Percentiles rank a stretch among this genome's conserved stretches.
Evolutionary conservation across 345 rosid species (phyloP).

Genomic region (Brassica rapa): DNA sequence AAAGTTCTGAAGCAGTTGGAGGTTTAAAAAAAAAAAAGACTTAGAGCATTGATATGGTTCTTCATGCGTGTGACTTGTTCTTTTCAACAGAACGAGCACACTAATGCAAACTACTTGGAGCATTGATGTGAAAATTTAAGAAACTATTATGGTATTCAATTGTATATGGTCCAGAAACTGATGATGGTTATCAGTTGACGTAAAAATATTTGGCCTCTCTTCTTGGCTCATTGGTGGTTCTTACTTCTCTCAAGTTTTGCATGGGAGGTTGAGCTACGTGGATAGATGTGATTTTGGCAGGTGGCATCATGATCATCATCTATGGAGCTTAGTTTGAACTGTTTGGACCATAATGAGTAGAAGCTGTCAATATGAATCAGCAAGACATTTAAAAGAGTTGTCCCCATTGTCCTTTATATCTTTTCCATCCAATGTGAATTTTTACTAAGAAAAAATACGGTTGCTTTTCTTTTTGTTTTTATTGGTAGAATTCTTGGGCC

Average conservation of each 20-base stretch:
- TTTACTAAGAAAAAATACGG: neutral
- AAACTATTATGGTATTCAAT: neutral
- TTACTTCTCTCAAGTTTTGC: neutral
- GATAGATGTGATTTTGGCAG: constrained; percentile 21
- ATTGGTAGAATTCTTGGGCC: constrained; percentile 24
- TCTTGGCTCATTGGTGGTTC: constrained; percentile 16
- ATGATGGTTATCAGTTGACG: neutral
- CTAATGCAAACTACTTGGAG: constrained; percentile 19
- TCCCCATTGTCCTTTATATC: constrained; percentile 41
- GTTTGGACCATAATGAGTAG: constrained; percentile 37
- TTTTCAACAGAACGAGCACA: neutral
- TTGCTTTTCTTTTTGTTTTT: constrained; percentile 6
- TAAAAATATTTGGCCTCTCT: constrained; percentile 18
- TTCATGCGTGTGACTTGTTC: constrained; percentile 22
- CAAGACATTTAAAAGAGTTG: constrained; percentile 30
- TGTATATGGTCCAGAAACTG: neutral
- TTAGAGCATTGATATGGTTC: constrained; percentile 17
- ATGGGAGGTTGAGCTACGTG: constrained; percentile 21
- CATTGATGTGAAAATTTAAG: constrained; percentile 30
- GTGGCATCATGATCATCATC: constrained; percentile 23
- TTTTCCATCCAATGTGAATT: constrained; percentile 27
- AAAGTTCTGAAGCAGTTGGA: neutral
- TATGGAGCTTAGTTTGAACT: constrained; percentile 5
- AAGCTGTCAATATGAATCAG: constrained; percentile 39
- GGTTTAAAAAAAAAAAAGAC: neutral